phyloP scores from a whole-genome alignment of 768 basidiomycete genomes.

The Multifurca ochricompacta region DNA sequence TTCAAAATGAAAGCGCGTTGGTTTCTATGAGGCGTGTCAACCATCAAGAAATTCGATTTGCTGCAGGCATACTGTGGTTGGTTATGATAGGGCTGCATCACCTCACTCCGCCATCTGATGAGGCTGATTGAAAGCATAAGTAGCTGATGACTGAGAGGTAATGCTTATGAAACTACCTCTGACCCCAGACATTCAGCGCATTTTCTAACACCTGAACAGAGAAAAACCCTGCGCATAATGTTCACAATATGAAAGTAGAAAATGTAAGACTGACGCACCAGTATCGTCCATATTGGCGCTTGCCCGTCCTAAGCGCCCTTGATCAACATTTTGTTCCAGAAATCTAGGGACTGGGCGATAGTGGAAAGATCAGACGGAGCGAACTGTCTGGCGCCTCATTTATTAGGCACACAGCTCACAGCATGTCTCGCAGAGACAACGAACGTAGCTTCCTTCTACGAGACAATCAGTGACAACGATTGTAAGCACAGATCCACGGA shows the following conservation, averaged over 20 bases:
- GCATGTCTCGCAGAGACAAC: conserved; percentile 22
- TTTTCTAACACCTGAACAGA: conserved; percentile 84
- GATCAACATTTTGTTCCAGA: conserved; percentile 54
- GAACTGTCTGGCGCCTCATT: conserved; percentile 41
- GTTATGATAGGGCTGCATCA: conserved; percentile 68
- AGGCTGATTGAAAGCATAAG: conserved; percentile 39
- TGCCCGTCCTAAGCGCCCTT: conserved; percentile 33
- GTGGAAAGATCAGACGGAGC: conserved; percentile 70
- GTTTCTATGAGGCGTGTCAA: conserved; percentile 36
- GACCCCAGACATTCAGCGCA: conserved; percentile 77
- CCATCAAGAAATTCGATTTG: conserved; percentile 4
- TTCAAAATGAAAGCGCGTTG: conserved; percentile 88
- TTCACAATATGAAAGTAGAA: neutral
- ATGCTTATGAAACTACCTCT: conserved; percentile 44
- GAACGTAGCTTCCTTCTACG: conserved; percentile 42
- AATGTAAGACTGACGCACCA: conserved; percentile 34
- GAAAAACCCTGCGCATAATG: conserved; percentile 61
- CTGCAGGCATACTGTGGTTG: conserved; percentile 59
- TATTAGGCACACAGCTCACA: conserved; percentile 11
- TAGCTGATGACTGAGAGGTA: neutral
- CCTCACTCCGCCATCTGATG: conserved; percentile 76
- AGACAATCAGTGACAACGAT: conserved; percentile 10
- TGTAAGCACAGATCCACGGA: conserved; percentile 18
- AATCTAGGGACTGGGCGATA: conserved; percentile 63
- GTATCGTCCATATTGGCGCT: conserved; percentile 92